Conservation (phyloP, 305 asterid species). For the Fraxinus baroniana region DNA sequence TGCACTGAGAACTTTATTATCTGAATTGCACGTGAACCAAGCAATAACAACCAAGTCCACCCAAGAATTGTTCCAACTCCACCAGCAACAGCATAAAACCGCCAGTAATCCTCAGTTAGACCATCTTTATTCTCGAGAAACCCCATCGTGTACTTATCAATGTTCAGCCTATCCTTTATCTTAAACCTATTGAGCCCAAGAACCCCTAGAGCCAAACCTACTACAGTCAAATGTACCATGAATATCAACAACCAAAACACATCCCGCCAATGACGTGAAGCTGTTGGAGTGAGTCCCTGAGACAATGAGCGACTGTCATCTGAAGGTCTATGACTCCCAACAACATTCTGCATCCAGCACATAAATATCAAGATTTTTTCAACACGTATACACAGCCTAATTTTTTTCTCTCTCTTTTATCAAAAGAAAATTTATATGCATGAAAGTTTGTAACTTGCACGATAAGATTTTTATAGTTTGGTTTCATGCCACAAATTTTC, state of each 20-base stretch:
- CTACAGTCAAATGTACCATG: constrained; percentile 63
- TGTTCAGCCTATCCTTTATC: constrained; percentile 82
- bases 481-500: background rate
- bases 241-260: constrained; percentile 86
- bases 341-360: constrained; percentile 54
- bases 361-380: background rate
- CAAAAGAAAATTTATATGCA: background rate
- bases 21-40: constrained; percentile 71
- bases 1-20: constrained; percentile 91
- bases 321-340: constrained; percentile 30
- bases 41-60: constrained; percentile 82
- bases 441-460: background rate
- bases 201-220: constrained; percentile 73
- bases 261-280: constrained; percentile 79
- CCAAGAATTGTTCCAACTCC: constrained; percentile 73
- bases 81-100: constrained; percentile 74
- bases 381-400: background rate
- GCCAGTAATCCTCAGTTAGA: constrained; percentile 93
- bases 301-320: constrained; percentile 29
- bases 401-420: background rate
- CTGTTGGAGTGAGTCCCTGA: constrained; percentile 45
- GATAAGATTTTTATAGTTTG: background rate
- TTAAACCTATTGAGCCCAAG: constrained; percentile 81
- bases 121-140: constrained; percentile 78
- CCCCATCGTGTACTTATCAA: constrained; percentile 67